Percentiles rank a stretch among this genome's conserved stretches.
These are phyloP conservation scores for Claviceps capensis DNA, from an alignment of 2,329 filamentous ascomycete species.

Conservation along the genomic window DNA sequence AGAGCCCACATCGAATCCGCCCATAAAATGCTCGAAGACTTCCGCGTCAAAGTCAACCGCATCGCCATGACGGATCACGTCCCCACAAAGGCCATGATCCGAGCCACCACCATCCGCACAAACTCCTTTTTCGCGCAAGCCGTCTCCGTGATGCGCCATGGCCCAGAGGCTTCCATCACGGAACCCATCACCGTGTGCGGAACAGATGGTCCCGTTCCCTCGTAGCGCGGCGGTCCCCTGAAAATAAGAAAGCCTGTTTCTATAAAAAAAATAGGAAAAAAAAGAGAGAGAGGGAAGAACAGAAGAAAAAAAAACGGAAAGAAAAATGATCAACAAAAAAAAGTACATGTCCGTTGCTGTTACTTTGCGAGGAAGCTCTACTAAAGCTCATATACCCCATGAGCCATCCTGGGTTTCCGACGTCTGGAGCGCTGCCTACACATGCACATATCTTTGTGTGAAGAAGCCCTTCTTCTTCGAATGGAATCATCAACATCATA, in stretches of 20 bases:
- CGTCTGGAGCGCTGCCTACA: no score
- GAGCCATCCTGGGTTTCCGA: no score
- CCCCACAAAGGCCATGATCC: conserved; percentile 18
- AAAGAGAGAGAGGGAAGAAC: no score
- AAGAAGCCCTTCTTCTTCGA: no score
- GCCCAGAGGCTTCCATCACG: conserved; percentile 7
- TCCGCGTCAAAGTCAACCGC: conserved; percentile 23
- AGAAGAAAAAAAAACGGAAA: no score
- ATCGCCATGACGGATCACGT: conserved; percentile 18
- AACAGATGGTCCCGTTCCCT: conserved; percentile 1
- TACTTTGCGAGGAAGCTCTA: no score
- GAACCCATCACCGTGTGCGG: conserved; percentile 6
- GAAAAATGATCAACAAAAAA: no score
- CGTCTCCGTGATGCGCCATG: conserved; percentile 13
- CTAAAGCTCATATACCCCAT: no score
- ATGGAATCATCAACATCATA: no score
- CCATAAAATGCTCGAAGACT: conserved; percentile 22
- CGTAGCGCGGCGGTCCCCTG: not conserved
- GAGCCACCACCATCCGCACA: conserved; percentile 23
- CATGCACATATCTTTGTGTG: no score
- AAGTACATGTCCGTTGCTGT: no score
- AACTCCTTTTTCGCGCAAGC: conserved; percentile 28
- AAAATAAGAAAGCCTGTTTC: not conserved
- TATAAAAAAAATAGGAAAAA: no score
- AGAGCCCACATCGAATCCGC: conserved; percentile 19